These are phyloP conservation scores for Epicoccum sorghinum DNA, from an alignment of 2,329 filamentous ascomycete species.

Conservation along the genomic window DNA sequence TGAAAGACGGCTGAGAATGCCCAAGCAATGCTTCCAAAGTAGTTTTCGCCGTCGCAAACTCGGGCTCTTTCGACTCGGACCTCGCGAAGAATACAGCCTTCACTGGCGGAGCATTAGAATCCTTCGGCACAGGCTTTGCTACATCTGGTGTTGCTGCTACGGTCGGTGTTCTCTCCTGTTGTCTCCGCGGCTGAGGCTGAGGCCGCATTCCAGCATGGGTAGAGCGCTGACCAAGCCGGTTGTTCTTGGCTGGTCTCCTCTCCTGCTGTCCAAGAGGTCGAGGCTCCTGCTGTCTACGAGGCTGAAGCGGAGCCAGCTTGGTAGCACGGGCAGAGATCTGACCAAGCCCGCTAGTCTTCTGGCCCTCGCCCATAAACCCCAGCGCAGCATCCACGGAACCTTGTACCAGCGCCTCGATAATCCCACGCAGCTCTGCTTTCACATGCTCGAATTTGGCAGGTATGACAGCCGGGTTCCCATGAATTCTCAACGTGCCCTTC, in stretches of 20 bases:
- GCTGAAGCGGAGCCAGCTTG: neutral
- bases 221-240: too few species aligned
- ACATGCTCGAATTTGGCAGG: constrained; percentile 37
- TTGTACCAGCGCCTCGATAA: constrained; percentile 7
- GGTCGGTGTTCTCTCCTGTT: too few species aligned
- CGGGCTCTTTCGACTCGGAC: too few species aligned
- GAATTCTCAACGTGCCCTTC: constrained; percentile 36
- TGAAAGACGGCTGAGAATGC: neutral
- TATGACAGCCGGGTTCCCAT: constrained; percentile 27
- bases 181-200: too few species aligned
- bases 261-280: neutral
- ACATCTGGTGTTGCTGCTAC: too few species aligned
- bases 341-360: constrained; percentile 3
- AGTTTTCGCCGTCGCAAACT: neutral
- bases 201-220: too few species aligned
- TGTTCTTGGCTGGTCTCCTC: neutral
- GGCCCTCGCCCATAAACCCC: neutral
- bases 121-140: too few species aligned
- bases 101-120: too few species aligned
- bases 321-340: neutral
- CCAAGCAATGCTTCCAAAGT: neutral
- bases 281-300: neutral
- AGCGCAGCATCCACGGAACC: constrained; percentile 4
- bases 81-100: too few species aligned
- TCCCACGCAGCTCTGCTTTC: constrained; percentile 1